Evolutionary conservation across 1,139 yeast species (phyloP), one percentile per base, ranked within the genome.

Genomic region (Arxiozyma slooffiae): DNA sequence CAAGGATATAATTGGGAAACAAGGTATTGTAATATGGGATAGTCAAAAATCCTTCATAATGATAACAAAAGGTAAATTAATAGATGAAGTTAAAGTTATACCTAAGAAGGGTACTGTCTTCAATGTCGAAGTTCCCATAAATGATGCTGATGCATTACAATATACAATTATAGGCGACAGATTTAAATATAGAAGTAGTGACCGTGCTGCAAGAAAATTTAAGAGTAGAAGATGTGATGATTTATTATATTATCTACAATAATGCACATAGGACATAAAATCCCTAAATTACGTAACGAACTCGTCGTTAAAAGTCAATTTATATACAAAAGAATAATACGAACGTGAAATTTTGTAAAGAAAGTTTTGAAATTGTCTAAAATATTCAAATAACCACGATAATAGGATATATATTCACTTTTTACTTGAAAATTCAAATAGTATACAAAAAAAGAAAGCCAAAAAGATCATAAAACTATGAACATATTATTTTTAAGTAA

Each of bases 11-110:
- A 75, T 82, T 6, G 96, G 96, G 0, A 60, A 77, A 18, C 59
- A 74, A 41, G 98, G 98, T 0, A 85, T 90, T 7, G 88, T 90
- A 1, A 71, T 88, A 1, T 86, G 95, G 84, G 98, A 92, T 63
- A 79, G 92, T 7, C 90, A 86, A 63, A 80, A 83, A 58, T 77
- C 79, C 50, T 85, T 88, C 61, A 78, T 88, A 4, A 59, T 90
- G 47, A 80, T 84, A 30, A 76, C 79, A 0, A 79, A 79, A 1
- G 70, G 80, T 46, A 70, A 71, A 50, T 59, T 67, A 46, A 71
- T 77, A 1, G 83, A 83, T 24, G 80, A 81, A 9, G 55, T 83
- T 34, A 73, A 77, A 57, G 67, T 77, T 52, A 63, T 82, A 16
- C 81, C 85, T 37, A 85, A 85, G 60, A 72, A 72, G 50, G 85